These are phyloP conservation scores for Xylariaceae sp. DNA, from an alignment of 2,329 filamentous ascomycete genomes.

Conservation along the genomic window DNA sequence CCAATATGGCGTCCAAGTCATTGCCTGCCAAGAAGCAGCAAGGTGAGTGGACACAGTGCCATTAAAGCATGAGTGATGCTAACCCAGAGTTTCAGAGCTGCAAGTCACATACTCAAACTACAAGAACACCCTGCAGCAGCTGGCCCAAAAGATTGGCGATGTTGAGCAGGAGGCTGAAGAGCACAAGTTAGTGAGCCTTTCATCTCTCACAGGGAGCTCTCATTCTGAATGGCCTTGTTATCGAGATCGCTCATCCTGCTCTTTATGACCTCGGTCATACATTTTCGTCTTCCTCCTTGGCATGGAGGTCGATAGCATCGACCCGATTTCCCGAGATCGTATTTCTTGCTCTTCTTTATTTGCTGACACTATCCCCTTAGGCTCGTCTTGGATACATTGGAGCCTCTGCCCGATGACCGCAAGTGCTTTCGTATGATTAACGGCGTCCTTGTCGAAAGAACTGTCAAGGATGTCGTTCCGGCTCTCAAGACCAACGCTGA, in stretches of 20 bases:
- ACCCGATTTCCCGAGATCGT: conserved; percentile 34
- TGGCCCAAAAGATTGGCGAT: conserved; percentile 94
- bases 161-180: conserved; percentile 97
- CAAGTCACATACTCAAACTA: conserved; percentile 75
- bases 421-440: conserved; percentile 99
- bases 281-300: conserved; percentile 19
- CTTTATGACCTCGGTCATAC: conserved; percentile 18
- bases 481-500: conserved; percentile 91
- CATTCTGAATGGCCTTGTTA: conserved; percentile 16
- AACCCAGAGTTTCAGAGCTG: conserved; percentile 53
- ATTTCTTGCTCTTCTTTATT: conserved; percentile 24
- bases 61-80: conserved; percentile 13
- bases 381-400: conserved; percentile 87
- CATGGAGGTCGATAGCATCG: conserved; percentile 21
- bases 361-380: conserved; percentile 44
- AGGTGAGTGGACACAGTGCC: conserved; percentile 42
- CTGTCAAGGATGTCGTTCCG: conserved; percentile 86
- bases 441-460: conserved; percentile 89
- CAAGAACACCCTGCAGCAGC: conserved; percentile 75
- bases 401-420: conserved; percentile 73
- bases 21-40: conserved; percentile 66
- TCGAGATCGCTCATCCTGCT: conserved; percentile 3
- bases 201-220: neutral
- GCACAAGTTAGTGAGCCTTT: conserved; percentile 69
- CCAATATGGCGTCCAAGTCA: conserved; percentile 46